A percentile compares a stretch with the other conserved stretches of the same genome.
phyloP scores from a whole-genome alignment of 768 basidiomycete genomes.

The Suillus fuscotomentosus region DNA sequence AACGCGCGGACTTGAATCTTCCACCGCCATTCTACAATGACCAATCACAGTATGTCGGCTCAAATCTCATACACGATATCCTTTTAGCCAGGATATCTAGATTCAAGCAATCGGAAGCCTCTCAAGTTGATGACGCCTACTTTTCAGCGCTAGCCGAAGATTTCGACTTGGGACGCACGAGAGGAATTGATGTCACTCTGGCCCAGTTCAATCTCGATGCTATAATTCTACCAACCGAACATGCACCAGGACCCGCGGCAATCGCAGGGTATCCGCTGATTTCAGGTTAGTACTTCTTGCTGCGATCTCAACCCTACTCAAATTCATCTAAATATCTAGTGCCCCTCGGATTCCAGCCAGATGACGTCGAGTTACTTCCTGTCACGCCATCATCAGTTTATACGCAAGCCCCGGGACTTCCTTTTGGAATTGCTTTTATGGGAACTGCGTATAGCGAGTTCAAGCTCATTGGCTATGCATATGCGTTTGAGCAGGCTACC shows the following conservation, averaged over 20 bases:
- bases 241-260: not conserved
- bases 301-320: not conserved
- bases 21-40: constrained; percentile 25
- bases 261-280: not conserved
- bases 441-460: constrained; percentile 59
- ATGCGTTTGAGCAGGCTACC: constrained; percentile 62
- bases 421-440: constrained; percentile 56
- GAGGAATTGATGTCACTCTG: not conserved
- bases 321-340: constrained; percentile 38
- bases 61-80: not conserved
- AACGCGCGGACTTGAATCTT: constrained; percentile 45
- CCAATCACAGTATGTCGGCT: constrained; percentile 16
- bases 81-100: not conserved
- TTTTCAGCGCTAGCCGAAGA: not conserved
- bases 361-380: constrained; percentile 39
- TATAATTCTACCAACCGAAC: not conserved
- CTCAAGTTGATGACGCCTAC: not conserved
- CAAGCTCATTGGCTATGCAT: constrained; percentile 51
- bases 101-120: not conserved
- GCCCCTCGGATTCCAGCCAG: constrained; percentile 55
- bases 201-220: not conserved
- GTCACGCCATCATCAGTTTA: constrained; percentile 37
- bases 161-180: not conserved
- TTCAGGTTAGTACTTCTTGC: not conserved
- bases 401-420: constrained; percentile 39